Evolutionary conservation across 768 basidiomycete genomes (phyloP).

Genomic region (Pleurotus djamor): DNA sequence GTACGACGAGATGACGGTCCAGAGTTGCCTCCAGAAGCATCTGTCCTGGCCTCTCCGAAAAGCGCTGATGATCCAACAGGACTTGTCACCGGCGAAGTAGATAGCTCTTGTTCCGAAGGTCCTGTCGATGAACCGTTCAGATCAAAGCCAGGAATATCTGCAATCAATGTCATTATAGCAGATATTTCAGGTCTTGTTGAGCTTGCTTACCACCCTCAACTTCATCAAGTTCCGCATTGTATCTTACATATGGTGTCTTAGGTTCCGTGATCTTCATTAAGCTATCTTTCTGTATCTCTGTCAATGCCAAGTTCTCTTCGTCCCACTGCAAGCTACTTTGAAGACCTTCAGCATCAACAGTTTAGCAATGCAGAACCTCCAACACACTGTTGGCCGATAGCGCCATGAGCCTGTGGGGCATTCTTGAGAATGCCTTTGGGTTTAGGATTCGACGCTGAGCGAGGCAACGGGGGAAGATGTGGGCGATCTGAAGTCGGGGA

Average conservation of each 20-base stretch:
- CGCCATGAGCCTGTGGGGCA: conserved; percentile 45
- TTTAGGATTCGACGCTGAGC: conserved; percentile 66
- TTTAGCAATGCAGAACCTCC: not conserved
- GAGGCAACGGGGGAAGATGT: conserved; percentile 47
- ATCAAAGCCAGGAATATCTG: conserved; percentile 84
- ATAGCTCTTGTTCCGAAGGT: conserved; percentile 16
- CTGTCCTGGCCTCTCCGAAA: conserved; percentile 41
- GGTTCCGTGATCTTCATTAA: conserved; percentile 99
- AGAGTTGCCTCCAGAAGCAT: conserved; percentile 45
- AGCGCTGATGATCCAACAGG: conserved; percentile 34
- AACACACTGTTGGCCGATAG: conserved; percentile 47
- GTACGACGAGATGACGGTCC: conserved; percentile 73
- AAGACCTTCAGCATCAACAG: conserved; percentile 10
- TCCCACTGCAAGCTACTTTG: conserved; percentile 86
- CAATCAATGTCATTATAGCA: not conserved
- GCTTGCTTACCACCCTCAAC: conserved; percentile 74
- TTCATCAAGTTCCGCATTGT: conserved; percentile 83
- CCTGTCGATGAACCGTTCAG: conserved; percentile 32
- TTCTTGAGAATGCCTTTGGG: conserved; percentile 93
- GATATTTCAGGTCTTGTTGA: not conserved
- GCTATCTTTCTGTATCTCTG: conserved; percentile 93
- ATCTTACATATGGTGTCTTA: conserved; percentile 94
- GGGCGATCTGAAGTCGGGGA: conserved; percentile 28
- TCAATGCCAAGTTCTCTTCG: conserved; percentile 88
- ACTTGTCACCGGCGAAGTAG: conserved; percentile 23